Percentiles rank a stretch among this genome's conserved stretches.
Evolutionary conservation across 371 early-diverging fungal species (phyloP).

Genomic region (Conidiobolus incongruus): DNA sequence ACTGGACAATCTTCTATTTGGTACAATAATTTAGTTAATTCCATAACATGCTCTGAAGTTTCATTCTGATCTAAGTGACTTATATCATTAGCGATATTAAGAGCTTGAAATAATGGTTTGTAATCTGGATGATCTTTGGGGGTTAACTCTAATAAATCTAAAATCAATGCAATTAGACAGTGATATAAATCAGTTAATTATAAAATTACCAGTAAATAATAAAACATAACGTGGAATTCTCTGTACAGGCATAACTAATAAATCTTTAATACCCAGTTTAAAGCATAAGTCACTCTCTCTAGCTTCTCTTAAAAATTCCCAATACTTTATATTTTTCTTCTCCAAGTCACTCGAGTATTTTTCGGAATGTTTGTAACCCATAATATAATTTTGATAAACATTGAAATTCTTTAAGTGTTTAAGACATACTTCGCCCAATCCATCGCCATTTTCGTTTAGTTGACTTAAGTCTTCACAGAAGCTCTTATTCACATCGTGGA

Average conservation of each 20-base stretch:
- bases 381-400: constrained; percentile 1
- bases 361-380: constrained; percentile 1
- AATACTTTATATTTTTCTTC: background rate
- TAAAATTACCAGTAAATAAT: constrained; percentile 10
- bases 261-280: constrained; percentile 17
- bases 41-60: background rate
- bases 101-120: background rate
- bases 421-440: constrained; percentile 1
- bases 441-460: background rate
- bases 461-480: background rate
- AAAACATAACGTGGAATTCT: constrained; percentile 21
- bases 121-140: constrained; percentile 4
- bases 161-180: background rate
- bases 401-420: background rate
- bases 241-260: constrained; percentile 23
- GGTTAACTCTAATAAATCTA: constrained; percentile 4
- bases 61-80: background rate
- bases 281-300: constrained; percentile 14
- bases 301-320: constrained; percentile 1
- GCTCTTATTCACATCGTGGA: background rate
- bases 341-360: background rate
- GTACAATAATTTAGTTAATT: background rate
- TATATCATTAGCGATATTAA: constrained; percentile 2
- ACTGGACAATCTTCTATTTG: constrained; percentile 3
- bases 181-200: background rate